These are phyloP conservation scores for Cryptosporidium xiaoi DNA, from an alignment of 169 alveolate species.

Conservation along the genomic window DNA sequence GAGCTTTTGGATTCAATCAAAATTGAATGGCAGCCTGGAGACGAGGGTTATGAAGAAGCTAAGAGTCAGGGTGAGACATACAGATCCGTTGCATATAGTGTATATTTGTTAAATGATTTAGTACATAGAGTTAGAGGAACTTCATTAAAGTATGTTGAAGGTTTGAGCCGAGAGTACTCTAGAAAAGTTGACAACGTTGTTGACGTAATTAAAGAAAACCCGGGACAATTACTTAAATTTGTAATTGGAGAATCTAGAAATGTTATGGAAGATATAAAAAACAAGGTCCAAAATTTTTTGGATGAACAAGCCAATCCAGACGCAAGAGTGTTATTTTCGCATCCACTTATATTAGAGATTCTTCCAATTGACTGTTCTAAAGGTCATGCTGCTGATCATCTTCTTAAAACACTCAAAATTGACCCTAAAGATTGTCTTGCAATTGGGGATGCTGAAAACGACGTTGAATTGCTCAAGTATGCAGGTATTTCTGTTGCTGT, in stretches of 20 bases:
- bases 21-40: conserved; percentile 68
- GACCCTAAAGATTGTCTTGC: conserved; percentile 78
- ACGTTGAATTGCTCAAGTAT: conserved; percentile 79
- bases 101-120: conserved; percentile 45
- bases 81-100: conserved; percentile 65
- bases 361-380: conserved; percentile 78
- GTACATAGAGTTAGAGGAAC: conserved; percentile 53
- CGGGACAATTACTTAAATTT: conserved; percentile 41
- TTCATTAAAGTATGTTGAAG: conserved; percentile 33
- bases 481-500: conserved; percentile 81
- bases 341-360: conserved; percentile 81
- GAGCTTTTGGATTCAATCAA: conserved; percentile 55
- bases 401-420: conserved; percentile 76
- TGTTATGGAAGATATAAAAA: conserved; percentile 73
- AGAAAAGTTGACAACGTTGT: conserved; percentile 45
- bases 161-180: conserved; percentile 58
- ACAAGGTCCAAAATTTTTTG: conserved; percentile 69
- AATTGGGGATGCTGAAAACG: conserved; percentile 87
- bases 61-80: conserved; percentile 34
- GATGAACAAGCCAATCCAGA: conserved; percentile 58
- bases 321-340: conserved; percentile 76
- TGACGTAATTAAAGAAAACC: conserved; percentile 37
- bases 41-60: conserved; percentile 70
- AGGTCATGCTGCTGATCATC: conserved; percentile 81
- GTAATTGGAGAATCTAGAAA: conserved; percentile 60